These are phyloP conservation scores for Cordyceps farinosa DNA, from an alignment of 2,329 filamentous ascomycete species.

Conservation along the genomic window DNA sequence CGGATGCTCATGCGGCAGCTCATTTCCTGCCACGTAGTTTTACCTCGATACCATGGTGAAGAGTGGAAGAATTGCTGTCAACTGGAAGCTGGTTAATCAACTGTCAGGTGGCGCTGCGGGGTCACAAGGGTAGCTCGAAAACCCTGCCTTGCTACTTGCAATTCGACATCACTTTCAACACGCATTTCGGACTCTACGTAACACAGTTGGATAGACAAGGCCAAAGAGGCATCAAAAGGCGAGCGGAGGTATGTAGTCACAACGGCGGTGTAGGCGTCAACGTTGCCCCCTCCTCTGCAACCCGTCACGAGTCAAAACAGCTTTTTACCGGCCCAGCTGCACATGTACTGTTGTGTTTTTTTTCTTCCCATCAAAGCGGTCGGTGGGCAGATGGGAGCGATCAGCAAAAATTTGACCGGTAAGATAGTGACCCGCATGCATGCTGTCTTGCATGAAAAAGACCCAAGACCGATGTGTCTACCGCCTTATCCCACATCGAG, in stretches of 20 bases:
- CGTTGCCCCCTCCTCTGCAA: background rate
- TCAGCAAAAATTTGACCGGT: background rate
- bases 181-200: background rate
- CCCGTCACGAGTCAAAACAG: conserved; percentile 10
- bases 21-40: too few species aligned
- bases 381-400: conserved; percentile 1
- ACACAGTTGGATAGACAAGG: background rate
- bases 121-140: background rate
- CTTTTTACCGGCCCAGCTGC: background rate
- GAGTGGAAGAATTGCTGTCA: too few species aligned
- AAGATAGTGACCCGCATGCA: conserved; percentile 7
- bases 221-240: background rate
- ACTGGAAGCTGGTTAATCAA: too few species aligned
- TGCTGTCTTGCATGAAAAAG: conserved; percentile 12
- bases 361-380: background rate
- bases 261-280: conserved; percentile 10
- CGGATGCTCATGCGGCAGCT: too few species aligned
- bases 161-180: background rate
- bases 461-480: background rate
- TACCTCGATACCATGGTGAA: too few species aligned
- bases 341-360: background rate
- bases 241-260: background rate
- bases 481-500: background rate
- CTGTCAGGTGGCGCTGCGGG: too few species aligned
- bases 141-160: too few species aligned